phyloP scores from a whole-genome alignment of 805 yeast genomes.

The Yamadazyma scolyti region DNA sequence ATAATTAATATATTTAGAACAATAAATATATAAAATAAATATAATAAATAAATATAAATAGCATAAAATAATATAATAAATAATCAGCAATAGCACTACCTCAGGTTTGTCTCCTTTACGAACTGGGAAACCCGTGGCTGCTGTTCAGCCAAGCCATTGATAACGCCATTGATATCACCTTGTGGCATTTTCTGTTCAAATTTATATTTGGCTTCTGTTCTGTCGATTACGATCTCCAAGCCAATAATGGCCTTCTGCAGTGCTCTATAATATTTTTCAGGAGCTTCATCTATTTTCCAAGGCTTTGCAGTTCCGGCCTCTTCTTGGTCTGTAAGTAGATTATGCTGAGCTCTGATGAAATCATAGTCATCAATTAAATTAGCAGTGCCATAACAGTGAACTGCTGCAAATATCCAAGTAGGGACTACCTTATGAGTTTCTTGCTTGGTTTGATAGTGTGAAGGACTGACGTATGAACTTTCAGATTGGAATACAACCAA shows the following conservation, averaged over 20 bases:
- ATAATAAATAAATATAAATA: no score
- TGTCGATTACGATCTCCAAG: conserved; percentile 46
- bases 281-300: conserved; percentile 61
- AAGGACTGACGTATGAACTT: conserved; percentile 54
- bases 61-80: conserved; percentile 1
- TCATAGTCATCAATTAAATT: conserved; percentile 40
- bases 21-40: no score
- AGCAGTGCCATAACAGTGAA: conserved; percentile 54
- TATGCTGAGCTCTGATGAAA: conserved; percentile 44
- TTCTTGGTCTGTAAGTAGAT: conserved; percentile 42
- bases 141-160: conserved; percentile 44
- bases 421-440: conserved; percentile 63
- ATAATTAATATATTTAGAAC: no score
- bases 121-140: conserved; percentile 23
- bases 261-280: conserved; percentile 40
- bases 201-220: conserved; percentile 52
- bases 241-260: conserved; percentile 53
- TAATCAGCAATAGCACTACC: not conserved
- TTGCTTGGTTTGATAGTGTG: conserved; percentile 55
- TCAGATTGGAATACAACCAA: conserved; percentile 51
- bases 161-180: conserved; percentile 49
- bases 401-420: conserved; percentile 63
- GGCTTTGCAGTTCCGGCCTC: conserved; percentile 39
- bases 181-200: conserved; percentile 48
- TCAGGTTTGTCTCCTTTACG: conserved; percentile 19